Base-by-base conservation (phyloP, 805 yeast species). In the Pichia sporocuriosa region DNA sequence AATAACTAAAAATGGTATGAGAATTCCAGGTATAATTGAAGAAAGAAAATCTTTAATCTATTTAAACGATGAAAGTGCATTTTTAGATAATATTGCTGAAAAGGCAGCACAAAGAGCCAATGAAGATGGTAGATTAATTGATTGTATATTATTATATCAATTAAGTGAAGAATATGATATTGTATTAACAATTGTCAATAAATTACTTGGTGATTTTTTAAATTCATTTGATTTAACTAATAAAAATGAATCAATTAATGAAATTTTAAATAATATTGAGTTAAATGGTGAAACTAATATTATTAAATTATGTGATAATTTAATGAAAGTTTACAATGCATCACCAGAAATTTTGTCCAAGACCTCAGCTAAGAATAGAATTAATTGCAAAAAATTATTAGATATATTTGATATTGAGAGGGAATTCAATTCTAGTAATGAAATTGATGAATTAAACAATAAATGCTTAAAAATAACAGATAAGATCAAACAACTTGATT, bases 61-160 rank as follows among this genome's bases (percentile, higher is more conserved):
- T 23, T 67, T 89, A 46, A 63, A 65, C 6, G 72, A 77, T 50
- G 74, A 80, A 46, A 69, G 71, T 17, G 76, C 74, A 44, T 90
- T 76, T 55, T 67, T 84, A 49, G 72, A 70, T 47, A 74, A 75
- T 44, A 87, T 90, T 32, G 81, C 93, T 4, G 94, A 84, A 57
- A 79, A 77, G 45, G 88, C 95, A 23, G 97, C 97, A 3, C 71
- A 71, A 33, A 78, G 77, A 51, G 95, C 96, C 13, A 93, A 85
- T 54, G 93, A 86, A 51, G 97, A 89, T 54, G 97, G 97, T 7
- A 73, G 95, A 55, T 71, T 78, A 12, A 77, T 81, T 47, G 97
- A 93, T 56, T 85, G 96, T 16, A 73, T 93, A 46, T 68, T 85
- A 43, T 70, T 93, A 41, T 90, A 85, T 58, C 96, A 89, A 62